Percentiles rank a stretch among this genome's conserved stretches.
Conservation (phyloP, 441 rosid genomes). For the Brassica hybrid region DNA sequence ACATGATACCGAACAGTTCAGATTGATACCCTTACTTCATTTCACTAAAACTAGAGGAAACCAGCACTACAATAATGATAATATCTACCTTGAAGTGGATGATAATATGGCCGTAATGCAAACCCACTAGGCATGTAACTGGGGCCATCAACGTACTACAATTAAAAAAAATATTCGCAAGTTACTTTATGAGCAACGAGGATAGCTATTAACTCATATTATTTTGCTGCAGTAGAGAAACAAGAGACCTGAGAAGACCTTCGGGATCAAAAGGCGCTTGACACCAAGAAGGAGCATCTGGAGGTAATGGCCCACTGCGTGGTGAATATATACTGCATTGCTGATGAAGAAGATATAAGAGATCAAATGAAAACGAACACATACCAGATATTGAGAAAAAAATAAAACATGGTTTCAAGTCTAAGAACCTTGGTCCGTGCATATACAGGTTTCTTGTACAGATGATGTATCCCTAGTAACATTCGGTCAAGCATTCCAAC, state of each 20-base stretch:
- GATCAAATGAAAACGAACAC: conserved; percentile 10
- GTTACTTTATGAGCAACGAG: conserved; percentile 14
- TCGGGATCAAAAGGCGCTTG: conserved; percentile 95
- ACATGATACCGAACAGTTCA: too few species aligned
- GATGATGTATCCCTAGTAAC: conserved; percentile 65
- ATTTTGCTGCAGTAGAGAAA: not conserved
- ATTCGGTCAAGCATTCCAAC: conserved; percentile 81
- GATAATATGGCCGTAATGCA: conserved; percentile 80
- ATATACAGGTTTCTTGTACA: conserved; percentile 71
- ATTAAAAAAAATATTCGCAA: conserved; percentile 28
- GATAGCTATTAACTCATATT: not conserved
- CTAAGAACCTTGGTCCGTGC: conserved; percentile 60
- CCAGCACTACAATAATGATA: not conserved
- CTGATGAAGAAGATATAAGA: conserved; percentile 45
- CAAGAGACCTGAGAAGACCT: conserved; percentile 76
- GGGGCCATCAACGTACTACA: conserved; percentile 82
- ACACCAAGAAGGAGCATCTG: conserved; percentile 89
- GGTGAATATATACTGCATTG: conserved; percentile 83
- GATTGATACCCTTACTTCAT: not conserved
- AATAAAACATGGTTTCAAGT: not conserved
- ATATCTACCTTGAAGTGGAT: conserved; percentile 73
- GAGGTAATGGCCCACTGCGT: conserved; percentile 69
- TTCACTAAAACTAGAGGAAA: conserved; percentile 13
- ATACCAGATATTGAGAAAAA: not conserved
- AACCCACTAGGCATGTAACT: conserved; percentile 75